These are phyloP conservation scores for Purshia tridentata DNA, from an alignment of 306 rosid genomes.

Conservation along the genomic window DNA sequence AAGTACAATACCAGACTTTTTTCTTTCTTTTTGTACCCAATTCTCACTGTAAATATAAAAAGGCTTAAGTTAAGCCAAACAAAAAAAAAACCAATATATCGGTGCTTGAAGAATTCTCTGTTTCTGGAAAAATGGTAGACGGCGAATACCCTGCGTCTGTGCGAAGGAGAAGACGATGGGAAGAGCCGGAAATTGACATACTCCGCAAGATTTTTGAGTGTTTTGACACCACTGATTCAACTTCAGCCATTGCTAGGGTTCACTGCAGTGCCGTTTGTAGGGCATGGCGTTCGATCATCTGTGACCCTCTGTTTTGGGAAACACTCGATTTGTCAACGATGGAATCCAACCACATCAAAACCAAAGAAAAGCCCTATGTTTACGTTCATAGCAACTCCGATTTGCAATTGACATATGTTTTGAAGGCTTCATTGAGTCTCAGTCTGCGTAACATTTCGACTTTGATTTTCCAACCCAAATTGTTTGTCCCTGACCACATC, in stretches of 20 bases:
- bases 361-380: constrained; percentile 58
- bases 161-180: constrained; percentile 47
- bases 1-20: no score
- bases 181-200: constrained; percentile 61
- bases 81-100: no score
- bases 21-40: no score
- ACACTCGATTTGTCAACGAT: constrained; percentile 66
- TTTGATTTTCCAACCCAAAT: constrained; percentile 40
- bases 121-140: no score
- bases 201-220: constrained; percentile 64
- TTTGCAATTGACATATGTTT: constrained; percentile 43
- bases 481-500: constrained; percentile 57
- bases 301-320: constrained; percentile 64
- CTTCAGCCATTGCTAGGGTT: constrained; percentile 38
- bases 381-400: constrained; percentile 65
- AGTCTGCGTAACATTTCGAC: constrained; percentile 51
- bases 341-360: constrained; percentile 61
- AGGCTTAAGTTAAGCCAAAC: no score
- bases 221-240: constrained; percentile 47
- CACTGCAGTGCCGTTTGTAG: constrained; percentile 46
- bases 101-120: no score
- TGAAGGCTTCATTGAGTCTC: constrained; percentile 66
- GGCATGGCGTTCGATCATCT: constrained; percentile 54
- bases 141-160: no score
- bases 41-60: no score